Percentiles rank a stretch among this genome's conserved stretches.
phyloP scores from a whole-genome alignment of 495 filamentous ascomycete species.

The Penicillium flavigenum region DNA sequence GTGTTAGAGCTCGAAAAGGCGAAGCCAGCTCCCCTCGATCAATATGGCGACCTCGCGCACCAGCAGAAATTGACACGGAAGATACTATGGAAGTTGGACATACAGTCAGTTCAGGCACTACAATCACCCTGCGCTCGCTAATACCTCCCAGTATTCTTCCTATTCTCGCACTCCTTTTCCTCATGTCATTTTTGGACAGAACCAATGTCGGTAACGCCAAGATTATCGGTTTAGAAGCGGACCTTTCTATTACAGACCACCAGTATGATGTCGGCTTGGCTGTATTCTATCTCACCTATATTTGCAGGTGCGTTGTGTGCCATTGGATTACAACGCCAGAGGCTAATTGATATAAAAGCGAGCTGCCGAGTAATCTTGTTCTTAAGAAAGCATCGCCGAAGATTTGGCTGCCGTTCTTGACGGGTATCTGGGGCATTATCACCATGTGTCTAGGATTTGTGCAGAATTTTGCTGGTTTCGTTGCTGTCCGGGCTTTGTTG shows the following conservation, averaged over 20 bases:
- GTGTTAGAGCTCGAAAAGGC: conserved; percentile 21
- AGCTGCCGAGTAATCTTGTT: conserved; percentile 45
- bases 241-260: conserved; percentile 54
- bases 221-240: conserved; percentile 57
- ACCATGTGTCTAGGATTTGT: conserved; percentile 54
- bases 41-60: conserved; percentile 16
- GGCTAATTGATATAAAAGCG: conserved; percentile 22
- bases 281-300: conserved; percentile 66
- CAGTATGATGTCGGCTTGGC: conserved; percentile 65
- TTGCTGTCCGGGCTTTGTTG: conserved; percentile 57
- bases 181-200: conserved; percentile 52
- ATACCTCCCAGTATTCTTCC: conserved; percentile 53
- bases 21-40: conserved; percentile 16
- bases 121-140: too few relatives aligned
- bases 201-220: conserved; percentile 66
- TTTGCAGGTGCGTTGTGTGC: conserved; percentile 37
- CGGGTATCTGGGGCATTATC: conserved; percentile 60
- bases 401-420: conserved; percentile 69
- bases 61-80: conserved; percentile 33
- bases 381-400: conserved; percentile 49
- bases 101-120: conserved; percentile 38
- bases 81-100: conserved; percentile 55
- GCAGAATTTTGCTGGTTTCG: conserved; percentile 50
- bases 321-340: neutral
- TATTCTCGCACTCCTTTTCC: conserved; percentile 56